Evolutionary conservation across 768 basidiomycete genomes (phyloP).

Genomic region (Boletus reticuloceps): DNA sequence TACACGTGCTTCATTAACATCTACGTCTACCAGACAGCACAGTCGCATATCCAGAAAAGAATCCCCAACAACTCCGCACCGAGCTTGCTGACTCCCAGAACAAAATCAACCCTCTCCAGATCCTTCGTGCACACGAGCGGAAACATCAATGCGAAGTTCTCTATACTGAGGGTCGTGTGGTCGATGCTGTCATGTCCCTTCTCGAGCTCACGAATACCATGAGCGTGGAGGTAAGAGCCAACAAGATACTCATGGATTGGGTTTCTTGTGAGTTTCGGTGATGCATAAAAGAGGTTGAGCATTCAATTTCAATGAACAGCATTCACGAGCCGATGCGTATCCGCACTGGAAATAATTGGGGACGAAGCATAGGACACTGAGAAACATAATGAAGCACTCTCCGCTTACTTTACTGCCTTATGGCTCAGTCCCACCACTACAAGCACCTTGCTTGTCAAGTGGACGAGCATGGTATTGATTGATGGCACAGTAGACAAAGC

Average conservation of each 20-base stretch:
- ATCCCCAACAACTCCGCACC: not conserved
- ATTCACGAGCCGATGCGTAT: not conserved
- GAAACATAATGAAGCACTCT: not conserved
- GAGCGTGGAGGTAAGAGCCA: not conserved
- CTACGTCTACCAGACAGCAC: not conserved
- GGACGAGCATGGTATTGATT: not conserved
- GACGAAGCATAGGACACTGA: not conserved
- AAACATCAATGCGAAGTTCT: not conserved
- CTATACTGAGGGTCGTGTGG: not conserved
- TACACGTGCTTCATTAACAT: not conserved
- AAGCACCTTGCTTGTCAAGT: not conserved
- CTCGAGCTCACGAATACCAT: not conserved
- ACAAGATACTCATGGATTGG: not conserved
- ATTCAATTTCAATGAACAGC: not conserved
- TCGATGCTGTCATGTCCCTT: not conserved
- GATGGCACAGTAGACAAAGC: not conserved
- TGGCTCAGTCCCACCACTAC: not conserved
- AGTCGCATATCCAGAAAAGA: not conserved
- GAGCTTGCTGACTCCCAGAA: not conserved
- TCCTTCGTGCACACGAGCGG: not conserved
- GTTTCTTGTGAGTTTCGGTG: not conserved
- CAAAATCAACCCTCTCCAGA: not conserved
- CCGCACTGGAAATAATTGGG: not conserved
- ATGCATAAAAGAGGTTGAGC: not conserved
- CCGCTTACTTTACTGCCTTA: not conserved